Percentiles rank a stretch among this genome's conserved stretches.
Evolutionary conservation across 176 grass and related monocot species (phyloP).

Genomic region (Juncus effusus): DNA sequence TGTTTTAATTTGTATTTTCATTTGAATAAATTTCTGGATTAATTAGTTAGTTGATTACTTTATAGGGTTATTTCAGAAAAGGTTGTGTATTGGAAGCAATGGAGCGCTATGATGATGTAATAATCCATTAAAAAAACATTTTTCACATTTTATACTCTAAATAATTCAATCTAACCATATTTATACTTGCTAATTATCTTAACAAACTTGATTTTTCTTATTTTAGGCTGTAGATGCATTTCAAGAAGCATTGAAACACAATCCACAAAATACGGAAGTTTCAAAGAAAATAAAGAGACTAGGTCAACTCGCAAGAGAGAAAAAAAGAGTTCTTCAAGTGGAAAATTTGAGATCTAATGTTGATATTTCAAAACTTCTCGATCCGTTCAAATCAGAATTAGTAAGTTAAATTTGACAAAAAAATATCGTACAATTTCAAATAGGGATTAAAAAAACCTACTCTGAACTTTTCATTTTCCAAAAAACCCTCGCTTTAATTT

Average conservation of each 20-base stretch:
- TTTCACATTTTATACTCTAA: not conserved
- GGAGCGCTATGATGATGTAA: constrained; percentile 91
- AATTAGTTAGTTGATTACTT: constrained; percentile 35
- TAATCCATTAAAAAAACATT: constrained; percentile 18
- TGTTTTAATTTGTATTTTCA: no score
- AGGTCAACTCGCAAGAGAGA: constrained; percentile 71
- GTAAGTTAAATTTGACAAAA: constrained; percentile 40
- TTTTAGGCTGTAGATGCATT: constrained; percentile 72
- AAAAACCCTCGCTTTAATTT: no score
- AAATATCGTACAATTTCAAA: no score
- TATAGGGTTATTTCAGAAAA: constrained; percentile 96
- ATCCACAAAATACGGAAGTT: constrained; percentile 86
- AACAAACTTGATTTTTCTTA: not conserved
- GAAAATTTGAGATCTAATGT: constrained; percentile 66
- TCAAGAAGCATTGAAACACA: constrained; percentile 73
- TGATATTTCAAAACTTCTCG: constrained; percentile 55
- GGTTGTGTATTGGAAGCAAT: constrained; percentile 89
- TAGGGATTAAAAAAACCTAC: no score
- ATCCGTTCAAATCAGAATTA: constrained; percentile 67
- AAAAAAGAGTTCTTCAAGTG: constrained; percentile 64
- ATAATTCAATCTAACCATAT: not conserved
- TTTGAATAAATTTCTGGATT: not conserved
- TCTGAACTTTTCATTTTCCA: no score
- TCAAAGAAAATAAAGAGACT: constrained; percentile 86
- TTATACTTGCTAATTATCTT: not conserved